Evolutionary conservation across 768 basidiomycete species (phyloP), one percentile per base, ranked within the genome.

Genomic region (Mycena alexandri): DNA sequence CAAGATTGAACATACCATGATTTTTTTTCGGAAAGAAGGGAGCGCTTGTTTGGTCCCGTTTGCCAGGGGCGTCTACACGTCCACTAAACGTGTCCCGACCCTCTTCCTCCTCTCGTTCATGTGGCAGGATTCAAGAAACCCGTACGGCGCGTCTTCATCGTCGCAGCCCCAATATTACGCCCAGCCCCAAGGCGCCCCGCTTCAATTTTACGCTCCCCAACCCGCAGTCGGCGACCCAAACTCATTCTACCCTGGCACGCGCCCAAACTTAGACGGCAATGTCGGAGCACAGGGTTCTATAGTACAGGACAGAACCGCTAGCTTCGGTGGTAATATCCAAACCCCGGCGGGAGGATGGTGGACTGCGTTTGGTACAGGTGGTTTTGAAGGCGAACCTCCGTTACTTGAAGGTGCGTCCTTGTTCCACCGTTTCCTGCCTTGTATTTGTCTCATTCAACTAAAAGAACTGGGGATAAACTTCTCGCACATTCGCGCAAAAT

Each of bases 401-500:
- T 80, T 99, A 75, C 87, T 99, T 58, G 90, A 99, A 89, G 97
- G 97, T 95, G 71, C 73, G 84, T 79, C 24, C 17, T 34, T n/a
- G 48, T 5, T n/a, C 52, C n/a, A 16, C 53, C 56, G 17, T 53
- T 42, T 29, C 58, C 58, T 38, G 9, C 38, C 58, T 42, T 10
- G 56, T 1, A 42, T 42, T 25, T 57, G 65, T 61, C 61, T 36
- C 29, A 36, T 58, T 14, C 9, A 25, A 22, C 33, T 48, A 59
- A 16, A 74, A 99, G 98, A 99, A 77, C 89, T 99, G 41, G 98
- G 98, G 44, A 96, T 99, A 77, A 99, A 99, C 81, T 98, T 99
- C 72, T 89, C 90, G 41, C 98, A 99, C 77, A 99, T 99, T 79
- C 88, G 92, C 41, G 90, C 88, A 63, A 99, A 99, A 83, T 94